Base-by-base conservation (phyloP, 371 early-diverging fungal genomes). In the Mortierella sp. region DNA sequence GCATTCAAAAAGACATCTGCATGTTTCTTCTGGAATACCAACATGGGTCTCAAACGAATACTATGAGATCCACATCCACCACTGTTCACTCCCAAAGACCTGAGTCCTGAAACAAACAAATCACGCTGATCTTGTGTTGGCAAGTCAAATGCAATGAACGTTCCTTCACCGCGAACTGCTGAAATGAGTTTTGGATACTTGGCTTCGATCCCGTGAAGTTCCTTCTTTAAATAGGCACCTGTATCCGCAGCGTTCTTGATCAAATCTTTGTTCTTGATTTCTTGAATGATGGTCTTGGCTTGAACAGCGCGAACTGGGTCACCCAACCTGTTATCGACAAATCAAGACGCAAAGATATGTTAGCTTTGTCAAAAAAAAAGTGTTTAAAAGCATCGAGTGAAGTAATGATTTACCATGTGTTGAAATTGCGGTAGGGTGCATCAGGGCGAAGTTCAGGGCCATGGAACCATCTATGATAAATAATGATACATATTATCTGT, bases 111-210 rank as follows among this genome's bases (percentile, higher is more conserved):
- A 57, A 92, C 76, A 66, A 93, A 85, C 55, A 72, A 54, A 51
- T 91, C 87, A 31, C 93, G 86, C 35, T 84, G 58, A 29, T 81
- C 75, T 0, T 86, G 57, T 6, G 79, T 83, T 0, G 86, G 86
- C 59, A 92, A 75, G 82, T 92, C 92, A 83, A 93, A 93, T 6
- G 93, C 92, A 73, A 93, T 68, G 58, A 93, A 91, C 1, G 91
- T 85, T 61, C 93, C 92, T 57, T 85, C 84, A 22, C 93, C 93
- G 29, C 93, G 90, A 28, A 92, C 85, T 8, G 86, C 85, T 19
- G 76, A 54, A 28, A 89, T 59, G 19, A 73, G 28, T n/a, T 66
- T 62, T 54, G 84, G 85, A 71, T 86, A 83, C 57, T 82, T 83
- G 13, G 67, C 61, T 10, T 84, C 82, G 66, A 93, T 83, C 10